Evolutionary conservation across 306 rosid genomes (phyloP).

Genomic region (Fragaria ananassa): DNA sequence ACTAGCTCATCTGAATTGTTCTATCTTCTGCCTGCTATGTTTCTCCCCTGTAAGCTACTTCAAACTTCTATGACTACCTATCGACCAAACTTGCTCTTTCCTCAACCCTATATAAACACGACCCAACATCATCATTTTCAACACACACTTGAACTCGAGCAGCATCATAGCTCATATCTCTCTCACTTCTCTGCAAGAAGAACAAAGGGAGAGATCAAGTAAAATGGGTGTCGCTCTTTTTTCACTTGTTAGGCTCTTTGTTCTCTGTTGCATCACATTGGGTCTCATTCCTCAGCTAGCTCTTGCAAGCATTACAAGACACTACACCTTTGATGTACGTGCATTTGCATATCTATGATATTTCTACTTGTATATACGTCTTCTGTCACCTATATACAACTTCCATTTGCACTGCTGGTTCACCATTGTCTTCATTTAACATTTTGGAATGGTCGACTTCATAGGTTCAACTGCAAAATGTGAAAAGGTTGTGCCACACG

Average conservation of each 20-base stretch:
- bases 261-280: slow-evolving; percentile 25
- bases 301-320: slow-evolving; percentile 49
- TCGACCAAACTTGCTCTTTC: slow-evolving; percentile 23
- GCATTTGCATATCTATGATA: not conserved
- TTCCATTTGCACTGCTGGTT: not conserved
- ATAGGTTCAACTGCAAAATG: slow-evolving; percentile 48
- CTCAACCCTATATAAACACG: slow-evolving; percentile 29
- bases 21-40: not conserved
- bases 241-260: slow-evolving; percentile 20
- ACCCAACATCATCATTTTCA: not conserved
- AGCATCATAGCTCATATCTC: not conserved
- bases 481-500: slow-evolving; percentile 57
- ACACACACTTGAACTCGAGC: not conserved
- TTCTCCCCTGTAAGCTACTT: slow-evolving; percentile 24
- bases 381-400: not conserved
- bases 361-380: not conserved
- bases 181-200: not conserved
- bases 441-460: not conserved
- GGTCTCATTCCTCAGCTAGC: slow-evolving; percentile 33
- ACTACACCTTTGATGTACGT: slow-evolving; percentile 58
- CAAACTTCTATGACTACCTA: slow-evolving; percentile 21
- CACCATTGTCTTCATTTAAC: not conserved
- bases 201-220: not conserved
- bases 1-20: slow-evolving; percentile 1
- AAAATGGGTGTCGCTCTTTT: slow-evolving; percentile 34